Base-by-base conservation (phyloP, 2,329 filamentous ascomycete species). In the Scorias spongiosa region DNA sequence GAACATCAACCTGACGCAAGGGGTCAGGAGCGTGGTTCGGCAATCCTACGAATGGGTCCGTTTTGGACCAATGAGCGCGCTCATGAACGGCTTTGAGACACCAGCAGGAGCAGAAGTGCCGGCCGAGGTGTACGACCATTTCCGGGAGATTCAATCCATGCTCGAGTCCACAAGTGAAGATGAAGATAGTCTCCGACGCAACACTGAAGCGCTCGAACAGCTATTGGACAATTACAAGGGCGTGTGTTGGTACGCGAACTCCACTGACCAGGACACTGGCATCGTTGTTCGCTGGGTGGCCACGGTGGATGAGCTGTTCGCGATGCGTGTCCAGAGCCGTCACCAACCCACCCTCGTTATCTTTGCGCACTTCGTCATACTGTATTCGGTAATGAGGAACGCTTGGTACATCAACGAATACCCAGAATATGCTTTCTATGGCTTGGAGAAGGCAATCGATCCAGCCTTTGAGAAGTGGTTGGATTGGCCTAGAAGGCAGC, bases 281-380 rank as follows among this genome's bases (percentile, higher is more conserved):
- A 39, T 40, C 40, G 39, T 46, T 2, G 47, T 46, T 20, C 42
- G 39, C 39, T 48, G 48, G 48, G 48, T 49, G 42, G 47, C 48
- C 9, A 20, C 30, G n/a, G 41, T 50, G 10, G 30, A 45, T 7
- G 14, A 40, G 30, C 47, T 49, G 5, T 51, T 54, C 15, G 46
- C 50, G 15, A 43, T 37, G 6, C 29, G 50, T 12, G 48, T 55
- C 14, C 45, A 48, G 18, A 43, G 45, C 7, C 43, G 44, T 10
- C 37, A 52, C 20, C 49, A 46, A 6, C 45, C 49, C 5, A 49
- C 54, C 10, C 45, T 57, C 2, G 45, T 57, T 12, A 48, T 56
- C 8, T 42, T 55, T 1, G 52, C 51, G 2, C 48, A 56, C 42
- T 57, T 50, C 39, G 49, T 36, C 15, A 15, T 36, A 15, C 15